These are phyloP conservation scores for Flagelloscypha sp. DNA, from an alignment of 768 basidiomycete species.

Conservation along the genomic window DNA sequence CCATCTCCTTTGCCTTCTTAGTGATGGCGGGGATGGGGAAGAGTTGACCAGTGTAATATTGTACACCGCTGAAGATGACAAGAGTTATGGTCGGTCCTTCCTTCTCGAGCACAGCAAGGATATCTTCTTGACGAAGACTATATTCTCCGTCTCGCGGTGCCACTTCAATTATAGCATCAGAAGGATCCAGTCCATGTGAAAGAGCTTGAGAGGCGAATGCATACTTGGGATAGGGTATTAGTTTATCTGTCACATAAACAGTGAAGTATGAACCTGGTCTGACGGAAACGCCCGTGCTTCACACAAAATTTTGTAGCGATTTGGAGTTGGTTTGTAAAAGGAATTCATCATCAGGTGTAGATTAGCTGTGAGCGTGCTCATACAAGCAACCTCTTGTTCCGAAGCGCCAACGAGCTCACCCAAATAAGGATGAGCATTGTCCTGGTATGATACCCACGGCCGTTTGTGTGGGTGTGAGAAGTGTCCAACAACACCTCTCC, in stretches of 20 bases:
- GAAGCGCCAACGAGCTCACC: constrained; percentile 82
- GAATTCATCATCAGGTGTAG: constrained; percentile 91
- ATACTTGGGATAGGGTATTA: constrained; percentile 55
- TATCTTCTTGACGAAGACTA: constrained; percentile 82
- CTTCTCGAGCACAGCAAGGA: constrained; percentile 62
- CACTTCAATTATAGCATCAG: constrained; percentile 68
- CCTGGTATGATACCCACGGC: constrained; percentile 75
- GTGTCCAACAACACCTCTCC: constrained; percentile 82
- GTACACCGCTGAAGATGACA: constrained; percentile 88
- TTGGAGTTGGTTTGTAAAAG: constrained; percentile 84
- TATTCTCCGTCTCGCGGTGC: constrained; percentile 78
- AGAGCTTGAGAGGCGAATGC: constrained; percentile 90
- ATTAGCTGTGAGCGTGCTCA: constrained; percentile 92
- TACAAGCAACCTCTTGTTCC: constrained; percentile 87
- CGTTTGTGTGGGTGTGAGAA: constrained; percentile 80
- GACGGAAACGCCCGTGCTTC: constrained; percentile 94
- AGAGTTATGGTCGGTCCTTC: constrained; percentile 77
- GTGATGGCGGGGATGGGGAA: constrained; percentile 87
- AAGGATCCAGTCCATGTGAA: constrained; percentile 70
- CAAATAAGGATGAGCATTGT: constrained; percentile 62
- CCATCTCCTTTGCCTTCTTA: constrained; percentile 75
- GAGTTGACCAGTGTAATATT: constrained; percentile 95
- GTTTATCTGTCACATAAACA: no score
- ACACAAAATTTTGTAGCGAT: constrained; percentile 89
- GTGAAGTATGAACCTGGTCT: constrained; percentile 93